Base-by-base conservation (phyloP, 305 asterid species). In the Fraxinus angustifolia region DNA sequence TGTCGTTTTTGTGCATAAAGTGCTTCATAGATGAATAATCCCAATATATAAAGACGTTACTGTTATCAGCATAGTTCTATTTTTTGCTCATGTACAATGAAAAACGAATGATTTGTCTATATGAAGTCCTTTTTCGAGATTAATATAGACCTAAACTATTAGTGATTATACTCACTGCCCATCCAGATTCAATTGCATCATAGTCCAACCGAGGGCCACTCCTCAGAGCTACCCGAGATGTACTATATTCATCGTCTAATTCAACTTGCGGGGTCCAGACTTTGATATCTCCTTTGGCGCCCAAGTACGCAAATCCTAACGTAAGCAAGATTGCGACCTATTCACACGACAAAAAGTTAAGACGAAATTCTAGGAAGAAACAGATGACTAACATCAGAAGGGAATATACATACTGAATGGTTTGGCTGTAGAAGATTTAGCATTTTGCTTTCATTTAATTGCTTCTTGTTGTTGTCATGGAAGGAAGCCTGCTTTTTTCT, bases 131-230 rank as follows among this genome's bases (percentile, higher is more conserved):
- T 45, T 45, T 5, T n/a, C 4, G 65, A 3, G 8, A 19, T 7
- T 21, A n/a, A n/a, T 21, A 0, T 21, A 60, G 71, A 60, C 26
- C 4, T 0, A 2, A 8, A 71, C 38, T 33, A 11, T 3, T 73
- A 81, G 58, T 28, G 50, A 56, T 16, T 30, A 33, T 56, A 85
- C 90, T 90, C 62, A 92, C 97, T 0, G 88, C 90, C 98, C 97
- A 93, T 75, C 98, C 98, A 1, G 93, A 38, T 83, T 90, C 91
- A 36, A 91, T 68, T 6, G 82, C 81, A 78, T 93, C 92, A 62
- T 71, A 88, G 31, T 85, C 60, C 17, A 78, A 4, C 2, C 12
- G 33, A 80, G 89, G 77, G 50, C 98, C 97, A 28, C 50, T 89
- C 62, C 73, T 82, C 35, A 93, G 85, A 48, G 94, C 81, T 28